These are phyloP conservation scores for Fraxinus ornus DNA, from an alignment of 305 asterid species.

Conservation along the genomic window DNA sequence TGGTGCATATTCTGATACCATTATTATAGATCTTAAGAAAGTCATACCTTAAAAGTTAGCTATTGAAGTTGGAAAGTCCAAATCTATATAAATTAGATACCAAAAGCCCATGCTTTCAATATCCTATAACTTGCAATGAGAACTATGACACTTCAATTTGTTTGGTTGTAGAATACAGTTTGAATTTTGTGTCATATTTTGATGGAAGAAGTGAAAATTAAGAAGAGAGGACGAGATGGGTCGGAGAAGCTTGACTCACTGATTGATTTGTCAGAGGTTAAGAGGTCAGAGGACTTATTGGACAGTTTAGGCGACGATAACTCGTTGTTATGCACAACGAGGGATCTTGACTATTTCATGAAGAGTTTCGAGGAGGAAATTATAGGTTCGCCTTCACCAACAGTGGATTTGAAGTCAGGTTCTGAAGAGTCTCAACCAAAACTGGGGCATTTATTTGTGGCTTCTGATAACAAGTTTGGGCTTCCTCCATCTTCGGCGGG, in stretches of 20 bases:
- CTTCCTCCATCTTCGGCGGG: conserved; percentile 52
- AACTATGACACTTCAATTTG: no score
- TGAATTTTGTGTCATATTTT: not conserved
- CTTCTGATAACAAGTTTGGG: conserved; percentile 86
- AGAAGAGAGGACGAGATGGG: conserved; percentile 48
- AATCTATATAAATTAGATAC: no score
- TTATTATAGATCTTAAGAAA: no score
- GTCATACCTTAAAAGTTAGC: no score
- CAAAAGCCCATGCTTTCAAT: no score
- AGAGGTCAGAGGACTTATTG: conserved; percentile 56
- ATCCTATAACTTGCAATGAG: no score
- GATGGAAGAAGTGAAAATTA: conserved; percentile 44
- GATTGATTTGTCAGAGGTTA: conserved; percentile 60
- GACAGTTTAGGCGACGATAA: conserved; percentile 47
- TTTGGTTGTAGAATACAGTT: no score
- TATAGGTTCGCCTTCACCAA: conserved; percentile 27
- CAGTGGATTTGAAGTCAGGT: conserved; percentile 18
- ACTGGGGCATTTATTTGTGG: conserved; percentile 61
- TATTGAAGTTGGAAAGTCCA: no score
- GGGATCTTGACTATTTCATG: conserved; percentile 69
- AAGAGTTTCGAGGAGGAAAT: conserved; percentile 81
- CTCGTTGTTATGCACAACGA: conserved; percentile 35
- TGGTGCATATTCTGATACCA: no score
- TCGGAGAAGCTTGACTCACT: conserved; percentile 30
- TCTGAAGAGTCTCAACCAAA: conserved; percentile 38